A percentile compares a stretch with the other conserved stretches of the same genome.
Evolutionary conservation across 2,329 filamentous ascomycete species (phyloP).

Genomic region (Alternaria gaisen): DNA sequence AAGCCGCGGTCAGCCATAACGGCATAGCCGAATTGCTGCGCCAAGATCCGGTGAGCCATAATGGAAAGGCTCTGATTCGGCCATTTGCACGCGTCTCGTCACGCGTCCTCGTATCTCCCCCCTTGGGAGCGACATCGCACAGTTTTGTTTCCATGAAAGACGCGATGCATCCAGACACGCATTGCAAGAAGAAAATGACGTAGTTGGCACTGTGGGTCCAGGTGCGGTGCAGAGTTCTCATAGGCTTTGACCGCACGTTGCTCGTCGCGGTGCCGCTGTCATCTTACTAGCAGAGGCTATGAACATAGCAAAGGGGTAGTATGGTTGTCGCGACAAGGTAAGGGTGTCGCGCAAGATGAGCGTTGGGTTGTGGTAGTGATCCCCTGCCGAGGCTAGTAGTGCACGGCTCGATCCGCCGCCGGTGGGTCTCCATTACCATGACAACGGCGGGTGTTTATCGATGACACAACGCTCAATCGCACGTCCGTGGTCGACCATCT

Average conservation of each 20-base stretch:
- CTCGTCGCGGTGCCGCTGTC: constrained; percentile 8
- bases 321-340: constrained; percentile 13
- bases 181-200: constrained; percentile 7
- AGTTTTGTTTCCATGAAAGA: not conserved
- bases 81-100: not conserved
- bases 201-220: not conserved
- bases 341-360: constrained; percentile 17
- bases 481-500: constrained; percentile 15
- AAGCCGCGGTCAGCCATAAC: constrained; percentile 9
- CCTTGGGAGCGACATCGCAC: not conserved
- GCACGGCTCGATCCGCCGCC: constrained; percentile 22
- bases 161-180: not conserved
- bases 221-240: constrained; percentile 1
- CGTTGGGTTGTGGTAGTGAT: constrained; percentile 7
- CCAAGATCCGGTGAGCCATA: constrained; percentile 30
- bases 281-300: constrained; percentile 1
- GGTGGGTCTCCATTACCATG: constrained; percentile 20
- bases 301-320: constrained; percentile 5
- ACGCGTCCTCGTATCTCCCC: constrained; percentile 2
- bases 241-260: constrained; percentile 11
- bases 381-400: constrained; percentile 17
- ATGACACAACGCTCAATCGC: constrained; percentile 19
- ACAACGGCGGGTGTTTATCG: constrained; percentile 33
- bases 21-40: not conserved
- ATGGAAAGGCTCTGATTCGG: constrained; percentile 3